phyloP scores from a whole-genome alignment of 2,329 filamentous ascomycete genomes.

The Trichoderma lentiforme region DNA sequence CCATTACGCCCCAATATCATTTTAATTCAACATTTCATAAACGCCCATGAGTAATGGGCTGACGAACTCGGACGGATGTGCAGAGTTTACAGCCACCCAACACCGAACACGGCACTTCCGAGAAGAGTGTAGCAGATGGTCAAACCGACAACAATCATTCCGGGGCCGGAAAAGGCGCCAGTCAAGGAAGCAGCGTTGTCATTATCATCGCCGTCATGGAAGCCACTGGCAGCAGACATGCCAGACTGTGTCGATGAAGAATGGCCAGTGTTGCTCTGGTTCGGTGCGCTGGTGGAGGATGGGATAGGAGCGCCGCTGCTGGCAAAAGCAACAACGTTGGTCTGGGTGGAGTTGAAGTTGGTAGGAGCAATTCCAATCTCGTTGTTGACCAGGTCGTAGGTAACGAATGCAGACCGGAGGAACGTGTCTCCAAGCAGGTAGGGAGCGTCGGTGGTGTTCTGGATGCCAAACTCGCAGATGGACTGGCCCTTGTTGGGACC shows the following conservation, averaged over 20 bases:
- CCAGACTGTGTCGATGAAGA: slow-evolving; percentile 23
- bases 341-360: slow-evolving; percentile 51
- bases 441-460: slow-evolving; percentile 42
- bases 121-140: slow-evolving; percentile 25
- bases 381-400: slow-evolving; percentile 58
- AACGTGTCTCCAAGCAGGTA: slow-evolving; percentile 58
- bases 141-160: slow-evolving; percentile 21
- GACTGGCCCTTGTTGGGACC: slow-evolving; percentile 44
- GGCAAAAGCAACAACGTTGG: slow-evolving; percentile 49
- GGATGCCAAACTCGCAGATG: slow-evolving; percentile 56
- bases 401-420: slow-evolving; percentile 57
- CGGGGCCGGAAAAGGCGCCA: slow-evolving; percentile 17
- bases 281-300: slow-evolving; percentile 44
- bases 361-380: slow-evolving; percentile 54
- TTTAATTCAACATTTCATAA: not conserved
- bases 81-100: slow-evolving; percentile 10
- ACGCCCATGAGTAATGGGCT: not conserved
- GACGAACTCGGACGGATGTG: not conserved
- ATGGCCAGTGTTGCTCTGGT: slow-evolving; percentile 26
- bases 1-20: not conserved
- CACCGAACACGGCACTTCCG: slow-evolving; percentile 17
- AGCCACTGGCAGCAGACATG: slow-evolving; percentile 32
- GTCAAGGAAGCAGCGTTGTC: slow-evolving; percentile 22
- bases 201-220: slow-evolving; percentile 24
- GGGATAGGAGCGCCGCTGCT: slow-evolving; percentile 50